phyloP scores from a whole-genome alignment of 2,329 filamentous ascomycete genomes.

The Botrytis squamosa region DNA sequence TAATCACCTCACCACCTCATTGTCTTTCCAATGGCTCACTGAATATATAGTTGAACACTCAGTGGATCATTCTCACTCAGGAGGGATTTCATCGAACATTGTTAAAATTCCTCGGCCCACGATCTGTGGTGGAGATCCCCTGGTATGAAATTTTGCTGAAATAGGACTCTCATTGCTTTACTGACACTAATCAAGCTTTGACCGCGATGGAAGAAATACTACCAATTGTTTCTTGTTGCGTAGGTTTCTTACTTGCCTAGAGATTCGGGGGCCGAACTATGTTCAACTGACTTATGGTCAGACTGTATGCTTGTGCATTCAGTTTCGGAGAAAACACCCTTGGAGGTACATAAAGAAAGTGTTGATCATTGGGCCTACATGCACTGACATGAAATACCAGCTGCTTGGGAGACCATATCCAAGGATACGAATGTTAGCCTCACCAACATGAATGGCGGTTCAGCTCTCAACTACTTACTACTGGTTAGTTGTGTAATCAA shows the following conservation, averaged over 20 bases:
- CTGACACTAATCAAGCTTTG: neutral
- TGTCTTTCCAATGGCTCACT: neutral
- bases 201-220: neutral
- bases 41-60: neutral
- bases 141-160: neutral
- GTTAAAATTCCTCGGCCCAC: neutral
- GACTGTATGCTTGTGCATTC: neutral
- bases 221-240: neutral
- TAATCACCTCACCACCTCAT: neutral
- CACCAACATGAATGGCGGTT: neutral
- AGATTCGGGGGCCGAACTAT: neutral
- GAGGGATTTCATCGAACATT: neutral
- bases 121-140: neutral
- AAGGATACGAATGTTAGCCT: neutral
- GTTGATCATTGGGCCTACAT: neutral
- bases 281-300: neutral
- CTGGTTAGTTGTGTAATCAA: neutral
- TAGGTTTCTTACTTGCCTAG: neutral
- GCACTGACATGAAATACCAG: neutral
- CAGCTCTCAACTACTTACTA: neutral
- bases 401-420: neutral
- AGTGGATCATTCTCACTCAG: neutral
- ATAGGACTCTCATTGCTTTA: neutral
- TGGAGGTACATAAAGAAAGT: neutral
- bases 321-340: neutral